Percentiles rank a stretch among this genome's conserved stretches.
Conservation (phyloP, 1,139 yeast genomes). For the Yamadazyma blattariae region DNA sequence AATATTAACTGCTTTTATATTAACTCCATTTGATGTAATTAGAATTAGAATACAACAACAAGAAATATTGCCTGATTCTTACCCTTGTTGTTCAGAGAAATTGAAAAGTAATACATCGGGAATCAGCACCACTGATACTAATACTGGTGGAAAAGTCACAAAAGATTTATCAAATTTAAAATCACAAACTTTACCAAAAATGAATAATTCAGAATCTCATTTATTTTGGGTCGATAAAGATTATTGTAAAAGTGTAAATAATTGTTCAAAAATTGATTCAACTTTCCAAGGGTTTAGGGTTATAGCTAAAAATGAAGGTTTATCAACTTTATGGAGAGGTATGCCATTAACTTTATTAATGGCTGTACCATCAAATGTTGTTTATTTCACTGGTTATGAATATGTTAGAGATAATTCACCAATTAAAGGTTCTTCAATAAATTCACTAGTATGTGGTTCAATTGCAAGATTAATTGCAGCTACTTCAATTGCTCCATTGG, state of each 20-base stretch:
- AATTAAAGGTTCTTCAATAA: slow-evolving; percentile 45
- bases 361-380: slow-evolving; percentile 92
- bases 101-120: neutral
- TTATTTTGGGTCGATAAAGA: slow-evolving; percentile 43
- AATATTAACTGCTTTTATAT: slow-evolving; percentile 75
- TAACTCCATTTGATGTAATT: slow-evolving; percentile 94
- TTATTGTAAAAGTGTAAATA: slow-evolving; percentile 33
- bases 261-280: slow-evolving; percentile 42
- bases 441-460: slow-evolving; percentile 85
- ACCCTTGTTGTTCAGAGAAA: slow-evolving; percentile 6
- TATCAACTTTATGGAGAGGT: slow-evolving; percentile 83
- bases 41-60: slow-evolving; percentile 91
- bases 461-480: slow-evolving; percentile 83
- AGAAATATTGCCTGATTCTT: slow-evolving; percentile 47
- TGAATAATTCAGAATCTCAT: slow-evolving; percentile 2
- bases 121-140: neutral
- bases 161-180: too few relatives aligned
- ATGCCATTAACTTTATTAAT: slow-evolving; percentile 76
- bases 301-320: slow-evolving; percentile 72
- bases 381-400: slow-evolving; percentile 93
- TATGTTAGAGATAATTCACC: slow-evolving; percentile 76
- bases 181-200: neutral
- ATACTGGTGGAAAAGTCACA: too few relatives aligned
- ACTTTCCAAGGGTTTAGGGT: slow-evolving; percentile 72
- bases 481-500: slow-evolving; percentile 82